Base-by-base conservation (phyloP, 768 basidiomycete species). In the Crassisporium funariophilum region DNA sequence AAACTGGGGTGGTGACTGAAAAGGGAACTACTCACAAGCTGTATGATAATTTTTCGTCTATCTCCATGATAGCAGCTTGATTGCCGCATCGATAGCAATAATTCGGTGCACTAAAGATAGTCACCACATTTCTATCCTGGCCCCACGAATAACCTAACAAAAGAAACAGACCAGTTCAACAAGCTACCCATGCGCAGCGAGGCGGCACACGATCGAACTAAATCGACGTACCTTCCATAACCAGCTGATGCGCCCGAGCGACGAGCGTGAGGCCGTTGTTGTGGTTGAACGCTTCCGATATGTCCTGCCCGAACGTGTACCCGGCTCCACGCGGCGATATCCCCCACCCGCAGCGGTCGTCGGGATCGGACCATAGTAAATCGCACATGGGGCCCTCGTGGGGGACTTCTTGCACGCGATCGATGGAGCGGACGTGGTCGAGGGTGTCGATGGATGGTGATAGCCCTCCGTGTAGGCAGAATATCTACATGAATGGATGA, bases 381-480 rank as follows among this genome's bases (percentile, higher is more conserved):
- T 99, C 97, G 63, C 97, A 99, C 97, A 99, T 99, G 15, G 97
- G 97, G 3, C 97, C 97, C 73, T 99, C 97, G 69, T 99, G 97
- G 4, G 97, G 97, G 2, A 99, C 97, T 65, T 99, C 97, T 70
- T 99, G 97, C 57, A 98, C 93, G 45, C 97, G 89, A 76, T 99
- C 97, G 64, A 99, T 98, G 39, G 92, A 87, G 53, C 97, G 91
- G 54, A 99, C 95, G 63, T 99, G 97, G 77, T 99, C 97, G 56
- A 99, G 88, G 55, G 97, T 98, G 74, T 99, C 95, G 70, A 98
- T 98, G 50, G 97, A 98, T 15, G 97, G 97, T 43, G 95, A 98
- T 29, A 98, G 84, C 44, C 95, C 95, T 35, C 95, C 95, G 65
- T 98, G 95, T 46, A 98, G 79, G 69, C 95, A 98, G 79, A 98